Conservation (phyloP, 176 grass and related monocot species). For the Alloteropsis semialata region DNA sequence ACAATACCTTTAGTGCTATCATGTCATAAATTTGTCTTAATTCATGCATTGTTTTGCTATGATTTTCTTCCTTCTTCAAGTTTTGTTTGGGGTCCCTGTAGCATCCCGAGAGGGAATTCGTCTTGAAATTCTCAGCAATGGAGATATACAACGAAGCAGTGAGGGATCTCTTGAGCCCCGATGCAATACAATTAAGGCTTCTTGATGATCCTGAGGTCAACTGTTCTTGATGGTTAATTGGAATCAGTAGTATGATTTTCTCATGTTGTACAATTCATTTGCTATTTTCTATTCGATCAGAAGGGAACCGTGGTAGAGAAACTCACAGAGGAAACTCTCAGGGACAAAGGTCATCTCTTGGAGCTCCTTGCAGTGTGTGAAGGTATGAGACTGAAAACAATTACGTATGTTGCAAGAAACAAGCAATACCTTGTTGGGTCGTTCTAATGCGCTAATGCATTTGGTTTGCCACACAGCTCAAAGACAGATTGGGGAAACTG, state of each 20-base stretch:
- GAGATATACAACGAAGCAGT: conserved; percentile 99
- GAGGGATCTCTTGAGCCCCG: conserved; percentile 66
- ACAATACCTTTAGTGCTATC: background rate
- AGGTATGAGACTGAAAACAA: conserved; percentile 34
- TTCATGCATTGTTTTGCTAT: background rate
- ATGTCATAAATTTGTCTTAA: background rate
- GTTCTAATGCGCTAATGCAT: background rate
- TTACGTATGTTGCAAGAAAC: background rate
- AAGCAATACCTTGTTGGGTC: background rate
- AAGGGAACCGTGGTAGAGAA: conserved; percentile 95
- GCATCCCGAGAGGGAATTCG: conserved; percentile 77
- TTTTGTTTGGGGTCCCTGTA: conserved; percentile 20
- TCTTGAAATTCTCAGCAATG: conserved; percentile 82
- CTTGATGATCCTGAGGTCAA: conserved; percentile 93
- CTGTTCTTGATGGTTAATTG: background rate
- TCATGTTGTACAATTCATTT: background rate
- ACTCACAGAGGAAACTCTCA: conserved; percentile 72
- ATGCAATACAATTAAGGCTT: conserved; percentile 59
- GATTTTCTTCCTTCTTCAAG: background rate
- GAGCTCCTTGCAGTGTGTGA: conserved; percentile 83
- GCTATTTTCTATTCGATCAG: conserved; percentile 33
- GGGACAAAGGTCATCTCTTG: conserved; percentile 69
- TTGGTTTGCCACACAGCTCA: conserved; percentile 50
- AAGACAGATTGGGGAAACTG: conserved; percentile 82
- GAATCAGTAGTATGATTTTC: background rate